phyloP scores from a whole-genome alignment of 768 basidiomycete genomes.

The Russula sp. region DNA sequence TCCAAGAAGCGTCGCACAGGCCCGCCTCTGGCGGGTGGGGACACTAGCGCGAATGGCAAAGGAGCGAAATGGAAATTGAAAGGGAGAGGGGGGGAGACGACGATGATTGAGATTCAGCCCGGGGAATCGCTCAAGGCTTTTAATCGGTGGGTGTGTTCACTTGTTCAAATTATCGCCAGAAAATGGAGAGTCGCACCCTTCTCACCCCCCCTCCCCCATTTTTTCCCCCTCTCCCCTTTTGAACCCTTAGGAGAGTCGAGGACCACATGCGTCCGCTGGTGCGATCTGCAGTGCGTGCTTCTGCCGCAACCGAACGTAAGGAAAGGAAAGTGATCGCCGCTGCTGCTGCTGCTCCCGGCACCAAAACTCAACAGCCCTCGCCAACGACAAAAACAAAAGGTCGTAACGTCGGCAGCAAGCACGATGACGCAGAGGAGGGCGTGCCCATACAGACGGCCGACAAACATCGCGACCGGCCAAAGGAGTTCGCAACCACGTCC shows the following conservation, averaged over 20 bases:
- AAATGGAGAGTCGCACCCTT: not conserved
- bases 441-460: not conserved
- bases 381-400: not conserved
- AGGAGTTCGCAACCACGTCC: conserved; percentile 46
- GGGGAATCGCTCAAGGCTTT: conserved; percentile 74
- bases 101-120: conserved; percentile 42
- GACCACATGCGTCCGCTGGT: conserved; percentile 61
- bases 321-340: conserved; percentile 31
- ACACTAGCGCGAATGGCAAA: conserved; percentile 11
- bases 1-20: conserved; percentile 28
- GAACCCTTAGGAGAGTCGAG: conserved; percentile 57
- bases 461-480: conserved; percentile 24
- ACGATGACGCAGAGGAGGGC: not conserved
- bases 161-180: not conserved
- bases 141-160: conserved; percentile 49
- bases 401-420: not conserved
- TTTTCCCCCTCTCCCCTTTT: not conserved
- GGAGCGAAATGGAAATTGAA: not conserved
- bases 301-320: conserved; percentile 46
- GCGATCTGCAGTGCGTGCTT: conserved; percentile 52
- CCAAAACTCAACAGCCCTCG: conserved; percentile 5
- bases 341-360: conserved; percentile 31
- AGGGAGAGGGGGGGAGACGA: conserved; percentile 1
- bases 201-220: not conserved
- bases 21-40: conserved; percentile 25